Conservation (phyloP, 805 yeast species). For the Gaillardinia entomophila region DNA sequence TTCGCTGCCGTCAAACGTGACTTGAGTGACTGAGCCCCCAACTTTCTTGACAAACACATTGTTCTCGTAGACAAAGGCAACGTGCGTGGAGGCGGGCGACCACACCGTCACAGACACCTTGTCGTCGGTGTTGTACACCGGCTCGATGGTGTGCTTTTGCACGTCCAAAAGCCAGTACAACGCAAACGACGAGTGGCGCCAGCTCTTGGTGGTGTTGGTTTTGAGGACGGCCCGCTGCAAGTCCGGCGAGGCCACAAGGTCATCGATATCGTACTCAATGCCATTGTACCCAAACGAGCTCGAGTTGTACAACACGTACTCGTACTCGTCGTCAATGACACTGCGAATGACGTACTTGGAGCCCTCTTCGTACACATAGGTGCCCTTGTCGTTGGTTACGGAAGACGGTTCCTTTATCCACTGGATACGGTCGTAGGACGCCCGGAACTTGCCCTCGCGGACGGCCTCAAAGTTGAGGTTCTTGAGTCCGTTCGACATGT, state of each 20-base stretch:
- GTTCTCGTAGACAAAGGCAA: constrained; percentile 66
- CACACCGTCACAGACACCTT: constrained; percentile 56
- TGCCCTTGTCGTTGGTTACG: constrained; percentile 52
- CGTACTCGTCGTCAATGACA: constrained; percentile 38
- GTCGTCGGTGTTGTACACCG: constrained; percentile 17
- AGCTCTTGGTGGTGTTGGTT: constrained; percentile 58
- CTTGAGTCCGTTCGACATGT: constrained; percentile 12
- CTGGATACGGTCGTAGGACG: constrained; percentile 52
- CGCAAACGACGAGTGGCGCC: constrained; percentile 66
- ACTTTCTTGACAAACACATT: constrained; percentile 56
- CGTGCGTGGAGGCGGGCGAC: constrained; percentile 63
- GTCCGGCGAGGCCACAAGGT: constrained; percentile 62
- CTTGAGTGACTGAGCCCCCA: constrained; percentile 29
- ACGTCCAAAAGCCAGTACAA: constrained; percentile 59
- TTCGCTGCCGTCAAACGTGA: constrained; percentile 67
- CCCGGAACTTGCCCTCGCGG: constrained; percentile 53
- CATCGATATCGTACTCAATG: constrained; percentile 41
- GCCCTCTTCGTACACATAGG: constrained; percentile 44
- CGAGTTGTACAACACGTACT: constrained; percentile 45
- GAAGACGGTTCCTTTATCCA: constrained; percentile 62
- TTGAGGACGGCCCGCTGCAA: constrained; percentile 52
- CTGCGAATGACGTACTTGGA: constrained; percentile 53
- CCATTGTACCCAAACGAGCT: constrained; percentile 37
- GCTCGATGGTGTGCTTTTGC: constrained; percentile 8
- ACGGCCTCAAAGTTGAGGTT: constrained; percentile 24